Conservation (phyloP, 2,329 filamentous ascomycete species). For the Anisogramma anomala region DNA sequence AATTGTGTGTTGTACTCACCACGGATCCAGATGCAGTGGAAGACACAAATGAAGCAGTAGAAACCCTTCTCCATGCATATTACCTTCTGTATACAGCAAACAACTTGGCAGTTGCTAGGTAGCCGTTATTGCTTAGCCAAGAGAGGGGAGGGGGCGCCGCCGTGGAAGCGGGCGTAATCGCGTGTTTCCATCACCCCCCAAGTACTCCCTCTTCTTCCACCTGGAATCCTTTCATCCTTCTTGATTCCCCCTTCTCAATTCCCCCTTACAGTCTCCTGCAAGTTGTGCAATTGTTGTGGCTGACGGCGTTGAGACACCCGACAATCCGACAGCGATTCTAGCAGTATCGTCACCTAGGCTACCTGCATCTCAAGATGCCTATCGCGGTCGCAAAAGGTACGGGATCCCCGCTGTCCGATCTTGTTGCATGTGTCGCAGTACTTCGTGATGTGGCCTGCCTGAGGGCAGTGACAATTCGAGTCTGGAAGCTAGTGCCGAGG, state of each 20-base stretch:
- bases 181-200: background rate
- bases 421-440: background rate
- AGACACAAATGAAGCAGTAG: too few relatives aligned
- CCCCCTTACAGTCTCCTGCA: background rate
- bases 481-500: too few relatives aligned
- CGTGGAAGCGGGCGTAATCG: too few relatives aligned
- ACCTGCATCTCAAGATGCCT: conserved; percentile 22
- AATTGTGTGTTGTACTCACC: too few relatives aligned
- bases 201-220: background rate
- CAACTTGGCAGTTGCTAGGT: too few relatives aligned
- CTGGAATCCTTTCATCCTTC: too few relatives aligned
- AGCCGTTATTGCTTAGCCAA: too few relatives aligned
- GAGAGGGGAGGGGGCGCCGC: too few relatives aligned
- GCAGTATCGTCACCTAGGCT: background rate
- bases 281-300: background rate
- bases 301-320: background rate
- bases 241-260: background rate
- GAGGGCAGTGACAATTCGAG: too few relatives aligned
- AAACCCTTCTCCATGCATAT: too few relatives aligned
- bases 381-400: conserved; percentile 28
- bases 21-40: too few relatives aligned
- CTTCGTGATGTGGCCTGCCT: background rate
- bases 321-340: background rate
- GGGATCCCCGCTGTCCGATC: conserved; percentile 12
- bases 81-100: too few relatives aligned